Percentiles rank a stretch among this genome's conserved stretches.
These are phyloP conservation scores for Lotus japonicus DNA, from an alignment of 306 rosid species.

Conservation along the genomic window DNA sequence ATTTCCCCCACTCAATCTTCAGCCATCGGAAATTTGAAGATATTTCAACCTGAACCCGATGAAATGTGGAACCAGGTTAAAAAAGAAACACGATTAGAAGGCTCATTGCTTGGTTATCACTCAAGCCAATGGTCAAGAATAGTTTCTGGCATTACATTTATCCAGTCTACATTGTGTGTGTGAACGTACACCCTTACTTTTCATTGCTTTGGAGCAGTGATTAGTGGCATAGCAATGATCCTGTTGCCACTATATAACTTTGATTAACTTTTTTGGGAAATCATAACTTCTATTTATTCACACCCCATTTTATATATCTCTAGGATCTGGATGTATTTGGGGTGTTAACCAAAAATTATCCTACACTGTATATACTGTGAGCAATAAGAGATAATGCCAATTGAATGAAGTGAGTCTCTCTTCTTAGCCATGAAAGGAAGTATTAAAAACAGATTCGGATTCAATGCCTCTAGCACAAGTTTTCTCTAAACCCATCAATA, in stretches of 20 bases:
- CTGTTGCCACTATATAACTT: background rate
- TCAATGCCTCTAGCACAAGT: conserved; percentile 9
- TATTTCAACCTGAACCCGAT: background rate
- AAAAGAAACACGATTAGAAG: background rate
- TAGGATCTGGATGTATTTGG: too few species aligned
- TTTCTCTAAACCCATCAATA: conserved; percentile 2
- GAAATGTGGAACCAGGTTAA: background rate
- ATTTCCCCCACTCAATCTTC: too few species aligned
- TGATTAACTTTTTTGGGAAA: too few species aligned
- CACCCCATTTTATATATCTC: too few species aligned
- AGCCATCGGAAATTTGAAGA: too few species aligned
- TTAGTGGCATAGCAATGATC: background rate
- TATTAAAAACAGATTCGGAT: background rate
- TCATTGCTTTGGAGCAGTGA: background rate
- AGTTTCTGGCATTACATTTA: background rate
- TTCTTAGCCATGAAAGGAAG: background rate
- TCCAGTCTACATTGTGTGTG: background rate
- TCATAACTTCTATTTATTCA: too few species aligned
- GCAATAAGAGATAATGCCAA: background rate
- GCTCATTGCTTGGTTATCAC: too few species aligned
- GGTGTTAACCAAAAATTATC: too few species aligned
- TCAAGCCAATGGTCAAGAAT: background rate
- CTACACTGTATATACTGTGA: background rate
- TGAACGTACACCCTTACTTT: too few species aligned
- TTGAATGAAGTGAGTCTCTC: background rate